Evolutionary conservation across 345 rosid genomes (phyloP), one percentile per base, ranked within the genome.

Genomic region (Pseudoturritis turrita): DNA sequence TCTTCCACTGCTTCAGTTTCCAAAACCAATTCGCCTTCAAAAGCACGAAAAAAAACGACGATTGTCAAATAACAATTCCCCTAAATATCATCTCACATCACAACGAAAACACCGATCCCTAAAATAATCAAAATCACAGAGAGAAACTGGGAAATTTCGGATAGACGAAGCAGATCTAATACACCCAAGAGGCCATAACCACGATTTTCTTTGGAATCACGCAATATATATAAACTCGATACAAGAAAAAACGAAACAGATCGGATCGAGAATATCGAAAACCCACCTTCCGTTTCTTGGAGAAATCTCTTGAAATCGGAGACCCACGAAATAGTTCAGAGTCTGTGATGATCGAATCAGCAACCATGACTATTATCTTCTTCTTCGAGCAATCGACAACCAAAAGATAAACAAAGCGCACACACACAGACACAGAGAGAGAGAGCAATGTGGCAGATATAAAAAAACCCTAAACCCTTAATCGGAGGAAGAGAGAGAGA

Each of bases 391-490:
- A 58, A 64, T 19, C 22, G 28, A 12, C 2, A 33, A n/a, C 12
- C 2, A 22, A 10, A 36, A 35, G 14, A 1, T 4, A 0, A 15
- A 28, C 37, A 54, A 45, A 62, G 33, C 23, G 41, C 26, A 71
- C 8, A 18, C 43, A 46, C 41, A 22, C 10, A 50, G 17, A 28
- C 51, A 41, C 36, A 41, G 10, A 41, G 65, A 67, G 7, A 18
- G 45, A 44, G 43, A 61, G 59, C 23, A 33, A 52, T 43, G 60
- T 23, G 7, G 33, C 19, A 57, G 80, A 18, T 10, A 41, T 1
- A 44, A 18, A 17, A 8, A 68, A 86, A 84, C 87, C 92, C 94
- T 88, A 90, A 78, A 33, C 19, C 45, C 35, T 33, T 33, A 64
- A 53, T 44, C 69, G 5, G 72, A 70, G 63, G 33, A 49, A 62